Evolutionary conservation across 108 stramenopile species (phyloP).

Genomic region (Fragilaria crotonensis): DNA sequence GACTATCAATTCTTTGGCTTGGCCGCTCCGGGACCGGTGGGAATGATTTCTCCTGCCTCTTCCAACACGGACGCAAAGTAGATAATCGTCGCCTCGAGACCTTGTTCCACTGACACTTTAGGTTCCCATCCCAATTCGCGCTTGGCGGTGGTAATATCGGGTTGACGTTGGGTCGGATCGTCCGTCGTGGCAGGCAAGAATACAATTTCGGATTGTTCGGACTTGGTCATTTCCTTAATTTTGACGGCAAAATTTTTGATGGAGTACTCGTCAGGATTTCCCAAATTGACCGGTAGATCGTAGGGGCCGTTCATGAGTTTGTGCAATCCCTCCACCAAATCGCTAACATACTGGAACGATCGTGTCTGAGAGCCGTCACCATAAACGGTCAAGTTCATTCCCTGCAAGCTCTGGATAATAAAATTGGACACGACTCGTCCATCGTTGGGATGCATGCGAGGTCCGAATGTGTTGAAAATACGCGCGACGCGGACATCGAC

Average conservation of each 20-base stretch:
- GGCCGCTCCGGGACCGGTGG: slow-evolving; percentile 74
- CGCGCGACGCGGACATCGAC: slow-evolving; percentile 96
- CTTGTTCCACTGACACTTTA: slow-evolving; percentile 73
- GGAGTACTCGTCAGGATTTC: slow-evolving; percentile 97
- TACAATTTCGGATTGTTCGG: slow-evolving; percentile 60
- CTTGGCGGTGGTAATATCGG: slow-evolving; percentile 93
- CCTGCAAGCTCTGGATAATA: slow-evolving; percentile 96
- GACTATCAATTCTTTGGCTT: too few species aligned
- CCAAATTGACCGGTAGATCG: slow-evolving; percentile 91
- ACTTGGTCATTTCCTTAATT: slow-evolving; percentile 68
- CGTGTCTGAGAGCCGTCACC: slow-evolving; percentile 95
- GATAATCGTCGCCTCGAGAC: slow-evolving; percentile 85
- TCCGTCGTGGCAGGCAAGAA: slow-evolving; percentile 73
- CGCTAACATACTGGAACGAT: slow-evolving; percentile 97
- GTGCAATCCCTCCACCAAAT: slow-evolving; percentile 96
- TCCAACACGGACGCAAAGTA: slow-evolving; percentile 89
- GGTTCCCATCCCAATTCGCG: slow-evolving; percentile 89
- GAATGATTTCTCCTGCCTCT: slow-evolving; percentile 82
- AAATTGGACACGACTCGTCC: slow-evolving; percentile 99
- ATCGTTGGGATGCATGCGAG: slow-evolving; percentile 98
- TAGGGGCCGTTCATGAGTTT: slow-evolving; percentile 94
- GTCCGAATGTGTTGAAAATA: slow-evolving; percentile 99
- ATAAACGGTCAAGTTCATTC: slow-evolving; percentile 95
- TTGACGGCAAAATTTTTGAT: slow-evolving; percentile 87
- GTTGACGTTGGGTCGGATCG: slow-evolving; percentile 92